phyloP scores from a whole-genome alignment of 768 basidiomycete species.

The Trametes gibbosa region DNA sequence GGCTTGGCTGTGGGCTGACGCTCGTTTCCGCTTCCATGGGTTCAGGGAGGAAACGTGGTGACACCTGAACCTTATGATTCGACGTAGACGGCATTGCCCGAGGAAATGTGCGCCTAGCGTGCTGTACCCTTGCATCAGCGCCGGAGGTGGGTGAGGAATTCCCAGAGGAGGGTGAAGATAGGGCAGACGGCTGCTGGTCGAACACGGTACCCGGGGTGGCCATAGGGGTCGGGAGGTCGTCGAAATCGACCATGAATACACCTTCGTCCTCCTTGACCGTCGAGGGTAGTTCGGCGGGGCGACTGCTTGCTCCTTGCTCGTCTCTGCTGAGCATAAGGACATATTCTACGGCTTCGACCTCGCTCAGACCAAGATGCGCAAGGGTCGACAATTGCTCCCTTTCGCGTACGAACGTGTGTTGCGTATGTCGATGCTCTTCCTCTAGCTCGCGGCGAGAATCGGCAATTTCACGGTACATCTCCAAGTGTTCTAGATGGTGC shows the following conservation, averaged over 20 bases:
- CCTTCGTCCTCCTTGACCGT: slow-evolving; percentile 43
- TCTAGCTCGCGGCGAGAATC: slow-evolving; percentile 56
- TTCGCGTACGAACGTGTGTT: slow-evolving; percentile 44
- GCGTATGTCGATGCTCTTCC: slow-evolving; percentile 42
- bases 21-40: slow-evolving; percentile 52
- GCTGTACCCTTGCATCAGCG: slow-evolving; percentile 8
- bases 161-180: slow-evolving; percentile 9
- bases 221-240: slow-evolving; percentile 34
- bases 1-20: slow-evolving; percentile 24
- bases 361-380: slow-evolving; percentile 65
- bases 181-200: slow-evolving; percentile 22
- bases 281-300: background rate
- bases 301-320: slow-evolving; percentile 45
- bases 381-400: slow-evolving; percentile 57
- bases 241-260: slow-evolving; percentile 56
- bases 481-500: slow-evolving; percentile 50
- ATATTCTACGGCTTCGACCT: slow-evolving; percentile 76
- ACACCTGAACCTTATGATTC: slow-evolving; percentile 55
- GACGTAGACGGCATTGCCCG: slow-evolving; percentile 35
- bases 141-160: slow-evolving; percentile 2
- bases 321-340: slow-evolving; percentile 83
- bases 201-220: slow-evolving; percentile 24
- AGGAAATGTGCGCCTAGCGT: slow-evolving; percentile 29
- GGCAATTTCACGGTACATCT: slow-evolving; percentile 58
- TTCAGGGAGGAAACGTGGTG: slow-evolving; percentile 47